Percentiles rank a stretch among this genome's conserved stretches.
phyloP scores from a whole-genome alignment of 176 grass and related monocot species.

The Carex kokanica region DNA sequence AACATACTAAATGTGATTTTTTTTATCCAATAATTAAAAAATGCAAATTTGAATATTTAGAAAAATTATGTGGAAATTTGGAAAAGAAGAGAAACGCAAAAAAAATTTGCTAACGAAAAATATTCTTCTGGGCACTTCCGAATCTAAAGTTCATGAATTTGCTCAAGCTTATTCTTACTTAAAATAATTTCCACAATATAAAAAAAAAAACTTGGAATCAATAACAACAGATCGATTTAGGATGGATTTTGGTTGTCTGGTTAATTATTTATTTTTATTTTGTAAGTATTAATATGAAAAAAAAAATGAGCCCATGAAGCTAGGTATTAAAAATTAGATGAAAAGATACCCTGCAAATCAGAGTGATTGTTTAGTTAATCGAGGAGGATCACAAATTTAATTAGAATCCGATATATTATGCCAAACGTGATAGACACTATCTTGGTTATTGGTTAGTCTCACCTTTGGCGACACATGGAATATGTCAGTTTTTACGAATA shows the following conservation, averaged over 20 bases:
- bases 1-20: too few relatives aligned
- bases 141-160: background rate
- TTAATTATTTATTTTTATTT: background rate
- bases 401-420: background rate
- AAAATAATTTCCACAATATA: background rate
- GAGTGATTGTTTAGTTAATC: background rate
- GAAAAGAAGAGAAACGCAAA: too few relatives aligned
- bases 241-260: background rate
- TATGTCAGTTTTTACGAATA: background rate
- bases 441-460: background rate
- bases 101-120: too few relatives aligned
- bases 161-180: background rate
- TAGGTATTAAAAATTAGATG: conserved; percentile 1
- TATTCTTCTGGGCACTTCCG: background rate
- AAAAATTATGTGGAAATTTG: too few relatives aligned
- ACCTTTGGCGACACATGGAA: background rate
- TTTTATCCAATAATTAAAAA: too few relatives aligned
- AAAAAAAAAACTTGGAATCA: background rate
- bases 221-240: background rate
- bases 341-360: background rate
- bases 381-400: background rate
- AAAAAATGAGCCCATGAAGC: background rate
- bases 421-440: background rate
- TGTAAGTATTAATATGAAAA: background rate
- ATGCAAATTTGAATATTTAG: too few relatives aligned